A percentile compares a stretch with the other conserved stretches of the same genome.
Evolutionary conservation across 331 rosid species (phyloP).

Genomic region (Rosa hybrid): DNA sequence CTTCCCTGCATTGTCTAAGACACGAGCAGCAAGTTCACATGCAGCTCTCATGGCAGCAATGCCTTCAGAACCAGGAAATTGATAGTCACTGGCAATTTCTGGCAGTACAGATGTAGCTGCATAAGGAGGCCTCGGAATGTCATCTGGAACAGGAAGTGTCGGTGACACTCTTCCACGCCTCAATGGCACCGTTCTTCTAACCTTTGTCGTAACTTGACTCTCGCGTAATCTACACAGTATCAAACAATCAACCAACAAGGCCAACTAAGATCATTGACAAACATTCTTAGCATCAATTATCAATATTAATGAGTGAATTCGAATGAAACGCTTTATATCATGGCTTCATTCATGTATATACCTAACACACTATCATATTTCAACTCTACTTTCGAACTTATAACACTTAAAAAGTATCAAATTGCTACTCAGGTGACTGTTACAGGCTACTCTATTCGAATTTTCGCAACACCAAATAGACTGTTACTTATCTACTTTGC

Average conservation of each 20-base stretch:
- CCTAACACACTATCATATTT: background rate
- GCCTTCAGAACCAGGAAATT: constrained; percentile 76
- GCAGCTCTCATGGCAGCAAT: constrained; percentile 81
- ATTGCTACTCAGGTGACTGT: background rate
- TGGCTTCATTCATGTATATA: background rate
- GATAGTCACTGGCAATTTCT: constrained; percentile 71
- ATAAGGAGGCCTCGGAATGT: constrained; percentile 84
- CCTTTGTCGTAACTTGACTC: constrained; percentile 42
- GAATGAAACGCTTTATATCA: background rate
- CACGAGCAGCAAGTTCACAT: constrained; percentile 88
- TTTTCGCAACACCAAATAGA: background rate
- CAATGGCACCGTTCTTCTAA: constrained; percentile 56
- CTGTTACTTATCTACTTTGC: background rate
- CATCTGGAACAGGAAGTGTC: constrained; percentile 73
- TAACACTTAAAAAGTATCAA: background rate
- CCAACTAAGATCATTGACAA: background rate
- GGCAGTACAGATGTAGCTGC: constrained; percentile 67
- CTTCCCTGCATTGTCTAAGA: constrained; percentile 81
- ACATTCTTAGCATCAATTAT: background rate
- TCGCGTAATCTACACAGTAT: constrained; percentile 64
- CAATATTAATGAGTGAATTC: background rate
- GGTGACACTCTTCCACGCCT: constrained; percentile 84
- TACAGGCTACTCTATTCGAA: background rate
- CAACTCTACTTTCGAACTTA: background rate
- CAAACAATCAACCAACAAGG: background rate